Evolutionary conservation across 2,329 filamentous ascomycete species (phyloP).

Genomic region (Acarospora socialis): DNA sequence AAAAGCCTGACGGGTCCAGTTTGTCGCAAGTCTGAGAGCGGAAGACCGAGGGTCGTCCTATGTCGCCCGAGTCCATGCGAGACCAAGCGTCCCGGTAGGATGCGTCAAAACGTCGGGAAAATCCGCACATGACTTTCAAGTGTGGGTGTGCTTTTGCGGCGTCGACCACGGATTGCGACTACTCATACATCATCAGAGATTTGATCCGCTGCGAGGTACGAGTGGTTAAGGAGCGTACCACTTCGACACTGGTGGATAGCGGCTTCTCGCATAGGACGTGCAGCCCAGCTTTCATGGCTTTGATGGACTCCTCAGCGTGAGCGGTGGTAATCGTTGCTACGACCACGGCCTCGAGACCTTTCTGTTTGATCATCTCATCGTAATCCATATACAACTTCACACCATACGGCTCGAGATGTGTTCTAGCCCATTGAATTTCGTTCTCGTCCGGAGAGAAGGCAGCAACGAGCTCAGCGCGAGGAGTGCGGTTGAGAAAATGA

Average conservation of each 20-base stretch:
- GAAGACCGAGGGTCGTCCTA: slow-evolving; percentile 46
- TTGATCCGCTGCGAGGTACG: too few relatives aligned
- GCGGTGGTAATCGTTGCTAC: slow-evolving; percentile 41
- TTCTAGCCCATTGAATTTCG: slow-evolving; percentile 37
- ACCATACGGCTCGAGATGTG: slow-evolving; percentile 36
- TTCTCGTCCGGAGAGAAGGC: slow-evolving; percentile 32
- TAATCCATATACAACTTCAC: slow-evolving; percentile 40
- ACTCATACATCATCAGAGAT: too few relatives aligned
- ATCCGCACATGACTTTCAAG: slow-evolving; percentile 53
- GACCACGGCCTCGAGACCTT: slow-evolving; percentile 41
- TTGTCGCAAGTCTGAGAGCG: slow-evolving; percentile 55
- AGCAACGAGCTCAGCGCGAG: slow-evolving; percentile 35
- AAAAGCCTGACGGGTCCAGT: slow-evolving; percentile 50
- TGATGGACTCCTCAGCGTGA: slow-evolving; percentile 43
- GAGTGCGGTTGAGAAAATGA: slow-evolving; percentile 34
- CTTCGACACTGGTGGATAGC: slow-evolving; percentile 40
- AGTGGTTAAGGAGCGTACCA: slow-evolving; percentile 36
- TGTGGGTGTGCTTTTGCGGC: slow-evolving; percentile 41
- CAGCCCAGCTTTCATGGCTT: slow-evolving; percentile 39
- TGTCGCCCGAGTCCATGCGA: slow-evolving; percentile 38
- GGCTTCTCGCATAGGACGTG: slow-evolving; percentile 45
- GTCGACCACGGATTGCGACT: slow-evolving; percentile 47
- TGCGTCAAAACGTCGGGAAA: slow-evolving; percentile 51
- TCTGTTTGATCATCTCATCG: slow-evolving; percentile 42
- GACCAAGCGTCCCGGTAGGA: slow-evolving; percentile 47